Conservation (phyloP, 1,139 yeast species). For the Protomyces inundatus region DNA sequence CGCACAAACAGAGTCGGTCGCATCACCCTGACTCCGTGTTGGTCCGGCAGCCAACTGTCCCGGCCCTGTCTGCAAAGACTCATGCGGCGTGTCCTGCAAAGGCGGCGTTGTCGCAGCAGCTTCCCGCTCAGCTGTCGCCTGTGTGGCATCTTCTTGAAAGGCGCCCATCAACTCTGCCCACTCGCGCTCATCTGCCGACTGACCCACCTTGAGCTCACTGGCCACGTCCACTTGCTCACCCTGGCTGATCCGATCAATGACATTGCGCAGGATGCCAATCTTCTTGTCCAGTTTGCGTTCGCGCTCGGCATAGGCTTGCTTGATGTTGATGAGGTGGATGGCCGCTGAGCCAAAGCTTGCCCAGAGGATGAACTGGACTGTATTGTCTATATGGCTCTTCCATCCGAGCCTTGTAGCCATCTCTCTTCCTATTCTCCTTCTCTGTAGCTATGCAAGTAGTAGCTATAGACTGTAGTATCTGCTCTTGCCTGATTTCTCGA, state of each 20-base stretch:
- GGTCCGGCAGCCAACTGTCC: neutral
- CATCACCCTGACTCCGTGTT: neutral
- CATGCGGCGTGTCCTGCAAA: neutral
- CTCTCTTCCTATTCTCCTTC: neutral
- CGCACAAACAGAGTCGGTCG: neutral
- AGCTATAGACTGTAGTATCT: neutral
- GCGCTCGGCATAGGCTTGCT: constrained; percentile 15
- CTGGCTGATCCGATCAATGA: constrained; percentile 13
- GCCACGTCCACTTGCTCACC: constrained; percentile 22
- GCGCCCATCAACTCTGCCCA: constrained; percentile 18
- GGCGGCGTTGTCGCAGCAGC: neutral
- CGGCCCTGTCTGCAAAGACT: neutral
- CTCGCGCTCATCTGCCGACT: constrained; percentile 20
- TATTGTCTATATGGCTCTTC: constrained; percentile 15
- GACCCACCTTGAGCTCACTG: constrained; percentile 12
- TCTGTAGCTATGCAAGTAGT: neutral
- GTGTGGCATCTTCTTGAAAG: constrained; percentile 9
- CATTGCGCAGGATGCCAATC: constrained; percentile 15
- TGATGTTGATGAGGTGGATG: constrained; percentile 21
- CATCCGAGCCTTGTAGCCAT: constrained; percentile 3
- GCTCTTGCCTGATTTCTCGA: neutral
- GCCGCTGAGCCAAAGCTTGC: constrained; percentile 22
- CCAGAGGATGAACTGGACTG: constrained; percentile 21
- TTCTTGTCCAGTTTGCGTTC: constrained; percentile 17
- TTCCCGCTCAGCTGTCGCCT: neutral